Conservation (phyloP, 1,284 basidiomycete species). For the Marasmius oreades region DNA sequence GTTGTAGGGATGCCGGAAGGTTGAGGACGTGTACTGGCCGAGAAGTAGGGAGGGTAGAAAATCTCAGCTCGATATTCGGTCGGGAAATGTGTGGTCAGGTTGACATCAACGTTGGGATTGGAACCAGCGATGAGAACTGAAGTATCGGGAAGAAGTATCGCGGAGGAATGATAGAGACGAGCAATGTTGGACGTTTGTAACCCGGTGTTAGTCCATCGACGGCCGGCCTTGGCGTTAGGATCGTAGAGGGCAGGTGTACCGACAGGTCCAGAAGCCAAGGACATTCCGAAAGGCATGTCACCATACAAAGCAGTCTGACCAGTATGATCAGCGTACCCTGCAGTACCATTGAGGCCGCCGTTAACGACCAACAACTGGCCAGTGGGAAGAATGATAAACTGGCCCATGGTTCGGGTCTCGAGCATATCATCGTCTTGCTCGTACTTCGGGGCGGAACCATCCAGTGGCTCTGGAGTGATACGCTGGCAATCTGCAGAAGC, state of each 20-base stretch:
- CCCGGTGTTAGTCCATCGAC: conserved; percentile 71
- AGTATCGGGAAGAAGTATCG: conserved; percentile 85
- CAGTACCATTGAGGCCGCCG: conserved; percentile 63
- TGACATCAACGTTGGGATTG: conserved; percentile 90
- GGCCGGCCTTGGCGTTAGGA: conserved; percentile 58
- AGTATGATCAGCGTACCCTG: conserved; percentile 46
- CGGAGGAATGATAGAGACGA: conserved; percentile 86
- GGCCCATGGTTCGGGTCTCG: conserved; percentile 74
- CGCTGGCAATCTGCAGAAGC: conserved; percentile 61
- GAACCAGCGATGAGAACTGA: conserved; percentile 88
- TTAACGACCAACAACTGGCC: conserved; percentile 65
- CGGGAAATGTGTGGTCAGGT: conserved; percentile 64
- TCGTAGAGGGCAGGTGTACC: conserved; percentile 76
- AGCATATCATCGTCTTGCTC: conserved; percentile 74
- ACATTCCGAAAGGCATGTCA: conserved; percentile 51
- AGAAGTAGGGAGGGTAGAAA: conserved; percentile 86
- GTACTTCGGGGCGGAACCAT: conserved; percentile 24
- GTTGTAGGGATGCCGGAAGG: conserved; percentile 70
- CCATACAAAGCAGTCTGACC: conserved; percentile 28
- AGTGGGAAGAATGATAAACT: conserved; percentile 69
- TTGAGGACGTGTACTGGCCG: conserved; percentile 66
- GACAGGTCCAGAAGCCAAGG: conserved; percentile 63
- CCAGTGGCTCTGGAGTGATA: conserved; percentile 14
- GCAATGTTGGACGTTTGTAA: conserved; percentile 60
- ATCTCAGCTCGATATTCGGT: conserved; percentile 87